Evolutionary conservation across 768 basidiomycete species (phyloP).

Genomic region (Asterophora parasitica): DNA sequence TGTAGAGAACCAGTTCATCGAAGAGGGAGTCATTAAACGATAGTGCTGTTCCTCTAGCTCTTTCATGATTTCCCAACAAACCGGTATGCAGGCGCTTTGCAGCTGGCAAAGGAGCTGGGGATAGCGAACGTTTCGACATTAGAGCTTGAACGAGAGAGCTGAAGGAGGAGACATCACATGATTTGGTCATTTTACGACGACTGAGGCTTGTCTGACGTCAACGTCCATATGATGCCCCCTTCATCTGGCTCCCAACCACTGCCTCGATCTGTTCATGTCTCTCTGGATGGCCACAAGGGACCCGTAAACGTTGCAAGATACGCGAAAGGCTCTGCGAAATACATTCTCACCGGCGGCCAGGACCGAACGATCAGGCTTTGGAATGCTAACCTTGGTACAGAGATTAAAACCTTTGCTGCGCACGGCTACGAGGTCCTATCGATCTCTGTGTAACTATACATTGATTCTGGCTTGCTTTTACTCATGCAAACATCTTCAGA

Average conservation of each 20-base stretch:
- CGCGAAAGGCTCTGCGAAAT: slow-evolving; percentile 83
- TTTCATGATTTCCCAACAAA: slow-evolving; percentile 2
- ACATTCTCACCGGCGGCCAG: slow-evolving; percentile 89
- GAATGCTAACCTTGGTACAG: slow-evolving; percentile 82
- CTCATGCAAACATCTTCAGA: slow-evolving; percentile 31
- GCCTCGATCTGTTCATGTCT: slow-evolving; percentile 58
- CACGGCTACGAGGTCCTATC: slow-evolving; percentile 97
- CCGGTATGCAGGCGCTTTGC: slow-evolving; percentile 49
- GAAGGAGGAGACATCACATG: not conserved
- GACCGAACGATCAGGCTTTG: slow-evolving; percentile 87
- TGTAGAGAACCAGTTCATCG: slow-evolving; percentile 70
- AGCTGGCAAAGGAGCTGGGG: slow-evolving; percentile 46
- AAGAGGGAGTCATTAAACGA: slow-evolving; percentile 57
- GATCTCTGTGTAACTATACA: slow-evolving; percentile 68
- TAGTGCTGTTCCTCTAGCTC: slow-evolving; percentile 12
- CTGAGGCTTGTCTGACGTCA: not conserved
- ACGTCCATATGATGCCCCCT: slow-evolving; percentile 44
- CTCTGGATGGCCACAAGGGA: slow-evolving; percentile 68
- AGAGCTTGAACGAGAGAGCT: not conserved
- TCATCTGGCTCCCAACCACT: slow-evolving; percentile 50
- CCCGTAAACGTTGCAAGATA: slow-evolving; percentile 90
- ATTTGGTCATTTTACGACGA: not conserved
- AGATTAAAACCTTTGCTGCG: slow-evolving; percentile 86
- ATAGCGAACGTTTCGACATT: slow-evolving; percentile 51
- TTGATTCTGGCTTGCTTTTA: not conserved